Percentiles rank a stretch among this genome's conserved stretches.
Evolutionary conservation across 2,329 filamentous ascomycete species (phyloP).

Genomic region (Escovopsis weberi): DNA sequence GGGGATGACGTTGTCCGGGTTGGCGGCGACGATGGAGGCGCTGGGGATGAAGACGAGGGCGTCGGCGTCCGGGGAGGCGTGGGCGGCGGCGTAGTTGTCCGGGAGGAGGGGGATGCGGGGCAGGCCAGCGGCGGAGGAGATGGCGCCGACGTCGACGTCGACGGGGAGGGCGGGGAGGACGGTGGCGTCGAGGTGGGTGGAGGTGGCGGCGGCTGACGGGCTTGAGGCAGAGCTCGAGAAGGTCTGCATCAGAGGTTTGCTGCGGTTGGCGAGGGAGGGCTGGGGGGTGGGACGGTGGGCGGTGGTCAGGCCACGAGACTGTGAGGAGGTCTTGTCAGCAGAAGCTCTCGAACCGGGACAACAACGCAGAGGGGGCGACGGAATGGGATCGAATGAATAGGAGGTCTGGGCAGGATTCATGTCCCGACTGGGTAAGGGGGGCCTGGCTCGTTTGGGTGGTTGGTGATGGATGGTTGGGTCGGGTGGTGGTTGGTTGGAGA

Average conservation of each 20-base stretch:
- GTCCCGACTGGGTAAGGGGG: slow-evolving; percentile 6
- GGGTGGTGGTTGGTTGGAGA: slow-evolving; percentile 1
- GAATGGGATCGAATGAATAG: no score
- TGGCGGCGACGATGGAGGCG: slow-evolving; percentile 40
- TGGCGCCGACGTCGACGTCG: slow-evolving; percentile 8
- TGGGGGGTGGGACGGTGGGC: slow-evolving; percentile 33
- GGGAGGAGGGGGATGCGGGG: slow-evolving; percentile 46
- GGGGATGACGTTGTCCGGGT: slow-evolving; percentile 38
- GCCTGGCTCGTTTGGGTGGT: not conserved
- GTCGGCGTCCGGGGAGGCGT: slow-evolving; percentile 28
- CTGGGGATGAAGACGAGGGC: slow-evolving; percentile 26
- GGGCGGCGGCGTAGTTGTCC: slow-evolving; percentile 37
- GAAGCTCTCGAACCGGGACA: not conserved
- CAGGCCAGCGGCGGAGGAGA: slow-evolving; percentile 20
- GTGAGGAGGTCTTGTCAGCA: not conserved
- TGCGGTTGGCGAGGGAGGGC: slow-evolving; percentile 28
- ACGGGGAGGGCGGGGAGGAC: slow-evolving; percentile 34
- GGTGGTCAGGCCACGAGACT: slow-evolving; percentile 28
- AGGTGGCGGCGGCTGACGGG: slow-evolving; percentile 29
- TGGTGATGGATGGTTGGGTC: no score
- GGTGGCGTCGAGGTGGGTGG: slow-evolving; percentile 34
- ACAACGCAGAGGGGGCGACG: no score
- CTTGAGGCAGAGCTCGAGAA: slow-evolving; percentile 38
- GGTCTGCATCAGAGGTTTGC: slow-evolving; percentile 48
- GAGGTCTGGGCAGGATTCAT: not conserved